Evolutionary conservation across 2,329 filamentous ascomycete genomes (phyloP).

Genomic region (Metarhizium humberi): DNA sequence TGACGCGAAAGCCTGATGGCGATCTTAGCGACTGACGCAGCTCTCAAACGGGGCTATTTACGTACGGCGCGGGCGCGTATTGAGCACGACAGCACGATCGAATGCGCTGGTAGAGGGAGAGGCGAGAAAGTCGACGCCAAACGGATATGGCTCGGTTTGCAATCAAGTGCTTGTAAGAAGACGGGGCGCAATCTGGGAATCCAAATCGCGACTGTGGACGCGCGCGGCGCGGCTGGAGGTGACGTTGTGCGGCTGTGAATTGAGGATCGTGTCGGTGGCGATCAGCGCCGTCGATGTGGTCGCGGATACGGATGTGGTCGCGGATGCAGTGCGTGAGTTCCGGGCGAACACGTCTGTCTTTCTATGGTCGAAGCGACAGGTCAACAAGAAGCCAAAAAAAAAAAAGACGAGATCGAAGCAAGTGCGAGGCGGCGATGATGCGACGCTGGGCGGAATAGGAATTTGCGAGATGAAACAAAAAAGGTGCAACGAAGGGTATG

Average conservation of each 20-base stretch:
- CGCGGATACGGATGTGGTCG: not conserved
- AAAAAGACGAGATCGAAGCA: not conserved
- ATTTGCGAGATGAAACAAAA: not conserved
- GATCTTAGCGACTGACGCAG: not conserved
- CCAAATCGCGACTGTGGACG: not conserved
- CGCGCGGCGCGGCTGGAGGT: not conserved
- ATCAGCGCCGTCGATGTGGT: not conserved
- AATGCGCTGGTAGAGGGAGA: slow-evolving; percentile 2
- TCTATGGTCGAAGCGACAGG: not conserved
- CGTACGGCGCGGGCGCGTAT: not conserved
- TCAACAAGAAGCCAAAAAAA: not conserved
- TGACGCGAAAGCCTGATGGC: not conserved
- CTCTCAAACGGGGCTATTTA: not conserved
- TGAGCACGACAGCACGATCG: not conserved
- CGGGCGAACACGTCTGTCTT: not conserved
- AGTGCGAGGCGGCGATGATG: not conserved
- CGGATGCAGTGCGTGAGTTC: not conserved
- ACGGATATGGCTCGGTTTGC: not conserved
- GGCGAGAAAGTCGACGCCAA: not conserved
- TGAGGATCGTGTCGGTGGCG: not conserved
- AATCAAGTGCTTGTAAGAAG: not conserved
- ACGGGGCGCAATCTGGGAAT: not conserved
- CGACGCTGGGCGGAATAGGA: not conserved
- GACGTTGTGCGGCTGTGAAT: not conserved
- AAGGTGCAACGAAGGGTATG: not conserved